Base-by-base conservation (phyloP, 495 filamentous ascomycete genomes). In the Aspergillus sclerotioniger region DNA sequence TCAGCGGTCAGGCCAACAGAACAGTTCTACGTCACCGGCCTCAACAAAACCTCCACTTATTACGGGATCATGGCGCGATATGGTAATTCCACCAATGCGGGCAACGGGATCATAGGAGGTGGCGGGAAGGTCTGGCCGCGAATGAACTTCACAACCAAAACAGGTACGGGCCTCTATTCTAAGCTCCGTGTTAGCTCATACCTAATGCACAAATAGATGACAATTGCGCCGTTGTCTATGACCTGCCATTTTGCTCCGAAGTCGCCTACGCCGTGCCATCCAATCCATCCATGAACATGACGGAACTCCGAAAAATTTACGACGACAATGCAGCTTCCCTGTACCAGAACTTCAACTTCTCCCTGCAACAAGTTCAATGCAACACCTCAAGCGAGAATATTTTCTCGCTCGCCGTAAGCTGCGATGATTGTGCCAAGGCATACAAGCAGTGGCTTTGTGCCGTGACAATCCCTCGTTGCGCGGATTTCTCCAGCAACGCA, bases 401-500 rank as follows among this genome's bases (percentile, higher is more conserved):
- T 61, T 99, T 92, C 75, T 96, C 92, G 1, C 84, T 97, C 32
- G 88, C 84, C 0, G 80, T 84, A 21, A 81, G 70, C 64, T 99
- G 94, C 76, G 63, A 63, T 21, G 82, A 92, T 74, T 99, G 94
- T 72, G 84, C 78, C 8, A 57, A 61, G 2, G 90, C 90, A 6
- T 99, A 99, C 77, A 96, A 90, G 68, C 73, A 85, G 61, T 99
- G 94, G 94, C 85, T 99, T 41, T 99, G 94, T 76, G 84, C 90
- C 48, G 92, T 98, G 33, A 87, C 83, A 13, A 94, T 99, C 62
- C 94, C 94, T 0, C 88, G 90, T 41, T 99, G 94, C 79, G 84
- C 85, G 61, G 93, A 96, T 73, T 92, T 88, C 62, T 85, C 82
- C 50, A 83, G 78, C 25, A 51, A 62, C 0, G 71, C 77, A 1